A percentile compares a stretch with the other conserved stretches of the same genome.
Conservation (phyloP, 176 grass and related monocot species). For the Panicum miliaceum region DNA sequence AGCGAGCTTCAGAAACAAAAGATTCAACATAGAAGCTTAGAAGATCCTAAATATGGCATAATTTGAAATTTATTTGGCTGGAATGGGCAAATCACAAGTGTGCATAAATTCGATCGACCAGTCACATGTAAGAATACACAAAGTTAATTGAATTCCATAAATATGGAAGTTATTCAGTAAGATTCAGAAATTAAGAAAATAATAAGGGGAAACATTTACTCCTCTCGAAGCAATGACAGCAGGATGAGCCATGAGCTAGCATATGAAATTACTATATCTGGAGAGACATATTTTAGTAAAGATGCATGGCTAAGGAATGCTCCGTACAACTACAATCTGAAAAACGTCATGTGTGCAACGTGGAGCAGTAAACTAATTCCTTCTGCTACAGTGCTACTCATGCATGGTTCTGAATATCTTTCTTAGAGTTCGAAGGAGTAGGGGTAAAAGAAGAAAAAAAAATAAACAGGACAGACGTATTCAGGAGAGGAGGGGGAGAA, state of each 20-base stretch:
- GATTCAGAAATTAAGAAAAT: background rate
- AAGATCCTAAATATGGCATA: background rate
- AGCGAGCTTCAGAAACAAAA: background rate
- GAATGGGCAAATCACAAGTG: background rate
- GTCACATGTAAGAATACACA: background rate
- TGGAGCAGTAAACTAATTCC: background rate
- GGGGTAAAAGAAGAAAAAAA: no score
- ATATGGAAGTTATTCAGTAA: background rate
- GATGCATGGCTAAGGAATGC: background rate
- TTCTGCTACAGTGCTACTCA: no score
- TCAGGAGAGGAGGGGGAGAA: background rate
- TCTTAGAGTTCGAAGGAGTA: no score
- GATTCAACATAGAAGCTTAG: slow-evolving; percentile 1
- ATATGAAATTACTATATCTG: slow-evolving; percentile 1
- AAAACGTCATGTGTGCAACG: no score
- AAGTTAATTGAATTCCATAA: background rate
- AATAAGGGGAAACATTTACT: background rate
- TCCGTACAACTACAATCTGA: background rate
- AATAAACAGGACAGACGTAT: no score
- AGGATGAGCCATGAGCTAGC: background rate
- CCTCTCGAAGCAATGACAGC: background rate
- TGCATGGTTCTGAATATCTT: background rate
- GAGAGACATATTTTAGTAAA: background rate
- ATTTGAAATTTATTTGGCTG: background rate
- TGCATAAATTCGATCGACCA: background rate